phyloP scores from a whole-genome alignment of 495 filamentous ascomycete species.

The Penicillium turbatum region DNA sequence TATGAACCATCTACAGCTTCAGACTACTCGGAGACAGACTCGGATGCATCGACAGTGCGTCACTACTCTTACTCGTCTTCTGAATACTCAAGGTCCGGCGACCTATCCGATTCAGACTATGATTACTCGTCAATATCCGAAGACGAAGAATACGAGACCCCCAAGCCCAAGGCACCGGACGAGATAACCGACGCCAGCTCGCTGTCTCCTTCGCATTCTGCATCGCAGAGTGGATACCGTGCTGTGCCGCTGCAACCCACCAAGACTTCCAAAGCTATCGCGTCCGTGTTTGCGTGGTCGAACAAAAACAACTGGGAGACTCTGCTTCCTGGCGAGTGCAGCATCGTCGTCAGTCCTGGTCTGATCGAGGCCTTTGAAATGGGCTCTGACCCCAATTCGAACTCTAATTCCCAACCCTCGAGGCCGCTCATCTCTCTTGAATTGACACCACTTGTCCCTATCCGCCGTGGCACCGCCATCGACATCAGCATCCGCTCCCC shows the following conservation, averaged over 20 bases:
- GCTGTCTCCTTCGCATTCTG: constrained; percentile 70
- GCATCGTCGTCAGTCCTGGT: constrained; percentile 75
- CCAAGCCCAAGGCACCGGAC: constrained; percentile 18
- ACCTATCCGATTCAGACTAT: constrained; percentile 48
- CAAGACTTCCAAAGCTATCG: constrained; percentile 62
- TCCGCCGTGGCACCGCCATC: constrained; percentile 82
- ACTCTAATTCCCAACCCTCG: constrained; percentile 31
- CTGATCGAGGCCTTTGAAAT: constrained; percentile 79
- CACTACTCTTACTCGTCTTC: constrained; percentile 46
- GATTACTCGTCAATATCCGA: constrained; percentile 50
- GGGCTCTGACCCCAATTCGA: constrained; percentile 33
- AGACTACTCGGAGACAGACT: constrained; percentile 45
- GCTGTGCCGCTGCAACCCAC: constrained; percentile 51
- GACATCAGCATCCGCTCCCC: constrained; percentile 91
- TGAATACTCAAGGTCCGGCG: constrained; percentile 34
- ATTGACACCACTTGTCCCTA: constrained; percentile 81
- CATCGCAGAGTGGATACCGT: constrained; percentile 62
- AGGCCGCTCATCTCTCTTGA: constrained; percentile 72
- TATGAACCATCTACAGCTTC: constrained; percentile 88
- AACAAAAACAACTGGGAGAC: constrained; percentile 77
- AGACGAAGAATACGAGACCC: constrained; percentile 41
- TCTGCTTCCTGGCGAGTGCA: constrained; percentile 69
- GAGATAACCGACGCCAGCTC: constrained; percentile 46
- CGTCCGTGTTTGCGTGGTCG: constrained; percentile 81
- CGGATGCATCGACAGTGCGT: constrained; percentile 49